Base-by-base conservation (phyloP, 345 rosid genomes). In the Firmiana major region DNA sequence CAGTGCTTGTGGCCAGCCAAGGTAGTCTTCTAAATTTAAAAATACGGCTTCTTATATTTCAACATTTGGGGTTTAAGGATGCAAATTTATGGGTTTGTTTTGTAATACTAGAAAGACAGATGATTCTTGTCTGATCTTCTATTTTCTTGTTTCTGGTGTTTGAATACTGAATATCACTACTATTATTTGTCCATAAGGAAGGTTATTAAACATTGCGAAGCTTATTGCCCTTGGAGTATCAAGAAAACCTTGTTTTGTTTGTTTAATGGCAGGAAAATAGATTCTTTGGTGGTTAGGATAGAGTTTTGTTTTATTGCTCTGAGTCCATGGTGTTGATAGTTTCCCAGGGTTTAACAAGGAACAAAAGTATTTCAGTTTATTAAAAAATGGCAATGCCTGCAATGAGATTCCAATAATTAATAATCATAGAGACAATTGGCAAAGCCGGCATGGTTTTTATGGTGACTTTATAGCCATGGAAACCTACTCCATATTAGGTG, bases 381-480 rank as follows among this genome's bases (percentile, higher is more conserved):
- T 28, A 51, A 6, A 51, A 31, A 71, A 28, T 42, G 5, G 60
- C 60, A 71, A 55, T 28, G 74, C 74, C 74, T 60, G 74, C 74
- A n/a, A 28, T 51, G 16, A 12, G 74, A 49, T 9, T 70, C 17
- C 24, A 70, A 71, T 31, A 34, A 51, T 49, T 9, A 70, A 71
- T 31, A 34, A 51, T 49, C 74, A 17, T 48, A 4, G n/a, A n/a
- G 42, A 49, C 59, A 70, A 48, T 28, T 48, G 43, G 74, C 74
- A 49, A 19, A 28, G 59, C 60, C 74, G 74, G 74, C 74, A 17
- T 31, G 60, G 31, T 9, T 71, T 9, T 28, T 4, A 28, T 28
- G 59, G 24, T 17, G 24, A 49, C 43, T 70, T 49, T 17, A n/a
- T n/a, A 49, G 59, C 59, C 36, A 48, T 48, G 11, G 24, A 22